Evolutionary conservation across 345 rosid genomes (phyloP), one percentile per base, ranked within the genome.

Genomic region (Acer yangbiense): DNA sequence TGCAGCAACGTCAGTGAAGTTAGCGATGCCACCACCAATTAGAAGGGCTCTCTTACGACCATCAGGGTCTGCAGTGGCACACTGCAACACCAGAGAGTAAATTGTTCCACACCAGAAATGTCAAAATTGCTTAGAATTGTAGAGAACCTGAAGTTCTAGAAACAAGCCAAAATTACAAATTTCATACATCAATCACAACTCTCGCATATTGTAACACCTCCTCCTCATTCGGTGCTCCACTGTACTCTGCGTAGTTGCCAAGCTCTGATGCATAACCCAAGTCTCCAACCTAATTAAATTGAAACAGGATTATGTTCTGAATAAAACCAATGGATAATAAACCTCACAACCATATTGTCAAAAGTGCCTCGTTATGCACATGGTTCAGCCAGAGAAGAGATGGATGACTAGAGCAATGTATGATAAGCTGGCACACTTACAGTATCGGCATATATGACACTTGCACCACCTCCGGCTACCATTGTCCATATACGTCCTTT

Each of bases 381-480:
- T 43, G 46, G 46, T 43, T 43, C 46, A 43, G 46, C 46, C 10
- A 8, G 46, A 6, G 46, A 43, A 7, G 46, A 43, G 46, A 9
- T 1, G 46, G 39, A 4, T 35, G 39, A 35, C 39, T 35, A 35
- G 39, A 35, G 39, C 6, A 35, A 35, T 35, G 39, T 35, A 35
- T 35, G 39, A 35, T 39, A 77, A 16, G 27, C 23, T 17, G 60
- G 16, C 76, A 25, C 6, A 64, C 92, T 87, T 75, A 96, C 98
- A 4, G 98, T 96, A 77, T 96, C 98, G 23, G 97, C 99, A 87
- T 96, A 94, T 74, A 96, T 96, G 52, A 96, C 98, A 82, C 99
- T 96, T 58, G 99, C 99, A 82, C 98, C 97, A 44, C 98, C 99
- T 74, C 99, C 99, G 72, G 98, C 99, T 50, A 96, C 99, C 98